Evolutionary conservation across 257 asterid species (phyloP).

Genomic region (Ilex asprella): DNA sequence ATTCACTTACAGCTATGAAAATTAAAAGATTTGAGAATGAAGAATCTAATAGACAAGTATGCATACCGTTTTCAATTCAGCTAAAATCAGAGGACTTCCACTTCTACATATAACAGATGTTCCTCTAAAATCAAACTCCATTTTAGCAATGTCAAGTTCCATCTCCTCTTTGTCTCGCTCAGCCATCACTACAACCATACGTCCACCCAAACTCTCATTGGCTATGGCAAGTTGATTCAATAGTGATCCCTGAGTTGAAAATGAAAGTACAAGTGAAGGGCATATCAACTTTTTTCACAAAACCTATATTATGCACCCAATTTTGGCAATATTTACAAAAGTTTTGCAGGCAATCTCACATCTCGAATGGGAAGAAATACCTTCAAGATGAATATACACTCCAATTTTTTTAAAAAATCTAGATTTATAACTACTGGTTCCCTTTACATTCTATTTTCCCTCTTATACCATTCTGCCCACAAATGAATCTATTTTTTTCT

Average conservation of each 20-base stretch:
- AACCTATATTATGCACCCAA: neutral
- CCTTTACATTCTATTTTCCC: no score
- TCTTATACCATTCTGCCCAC: no score
- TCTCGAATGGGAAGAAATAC: no score
- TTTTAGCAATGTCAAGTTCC: slow-evolving; percentile 89
- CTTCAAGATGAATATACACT: no score
- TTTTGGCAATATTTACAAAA: no score
- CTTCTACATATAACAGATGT: slow-evolving; percentile 90
- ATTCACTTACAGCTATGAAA: neutral
- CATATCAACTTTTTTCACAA: slow-evolving; percentile 5
- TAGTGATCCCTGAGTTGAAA: slow-evolving; percentile 56
- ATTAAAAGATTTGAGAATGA: no score
- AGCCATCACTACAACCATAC: slow-evolving; percentile 85
- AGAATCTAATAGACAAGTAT: neutral
- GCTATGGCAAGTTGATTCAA: slow-evolving; percentile 90
- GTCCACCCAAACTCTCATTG: slow-evolving; percentile 87
- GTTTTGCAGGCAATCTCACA: no score
- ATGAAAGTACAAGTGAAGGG: slow-evolving; percentile 11
- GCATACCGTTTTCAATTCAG: slow-evolving; percentile 70
- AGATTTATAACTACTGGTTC: no score
- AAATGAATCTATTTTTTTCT: no score
- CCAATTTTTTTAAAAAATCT: no score
- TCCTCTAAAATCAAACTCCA: slow-evolving; percentile 89
- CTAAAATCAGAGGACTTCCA: slow-evolving; percentile 88
- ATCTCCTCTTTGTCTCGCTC: slow-evolving; percentile 94